Evolutionary conservation across 768 basidiomycete genomes (phyloP).

Genomic region (Pleurotus citrinopileatus): DNA sequence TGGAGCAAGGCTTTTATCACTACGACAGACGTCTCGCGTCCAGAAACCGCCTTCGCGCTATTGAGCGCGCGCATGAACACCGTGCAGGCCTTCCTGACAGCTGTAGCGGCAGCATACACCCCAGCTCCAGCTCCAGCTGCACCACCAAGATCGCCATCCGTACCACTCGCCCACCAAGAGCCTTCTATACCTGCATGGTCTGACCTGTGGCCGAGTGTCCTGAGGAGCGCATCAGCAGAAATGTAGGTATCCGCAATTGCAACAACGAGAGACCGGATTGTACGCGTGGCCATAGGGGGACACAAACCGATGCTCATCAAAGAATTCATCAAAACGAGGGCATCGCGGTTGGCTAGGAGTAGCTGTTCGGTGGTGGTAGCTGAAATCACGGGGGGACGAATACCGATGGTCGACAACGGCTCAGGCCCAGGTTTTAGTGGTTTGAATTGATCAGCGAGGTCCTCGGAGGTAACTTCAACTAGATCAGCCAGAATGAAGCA

Average conservation of each 20-base stretch:
- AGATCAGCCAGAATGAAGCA: background rate
- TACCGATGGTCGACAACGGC: background rate
- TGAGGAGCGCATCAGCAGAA: slow-evolving; percentile 42
- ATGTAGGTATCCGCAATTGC: slow-evolving; percentile 54
- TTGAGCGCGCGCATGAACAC: background rate
- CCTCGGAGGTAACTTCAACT: background rate
- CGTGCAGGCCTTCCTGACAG: background rate
- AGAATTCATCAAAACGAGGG: slow-evolving; percentile 46
- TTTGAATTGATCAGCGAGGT: slow-evolving; percentile 1
- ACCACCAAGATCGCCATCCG: background rate
- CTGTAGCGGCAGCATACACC: background rate
- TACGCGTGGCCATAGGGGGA: slow-evolving; percentile 48
- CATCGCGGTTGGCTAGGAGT: slow-evolving; percentile 50
- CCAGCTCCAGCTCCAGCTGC: background rate
- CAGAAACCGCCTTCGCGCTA: background rate
- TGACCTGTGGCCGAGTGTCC: background rate
- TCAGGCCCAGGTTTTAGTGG: background rate
- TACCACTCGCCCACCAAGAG: slow-evolving; percentile 3
- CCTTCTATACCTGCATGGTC: background rate
- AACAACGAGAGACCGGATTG: slow-evolving; percentile 39
- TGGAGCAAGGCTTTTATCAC: slow-evolving; percentile 8
- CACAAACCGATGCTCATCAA: background rate
- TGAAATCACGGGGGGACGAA: background rate
- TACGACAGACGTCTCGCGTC: background rate
- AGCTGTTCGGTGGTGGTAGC: slow-evolving; percentile 46